Base-by-base conservation (phyloP, 2,329 filamentous ascomycete species). In the Fusarium avenaceum region DNA sequence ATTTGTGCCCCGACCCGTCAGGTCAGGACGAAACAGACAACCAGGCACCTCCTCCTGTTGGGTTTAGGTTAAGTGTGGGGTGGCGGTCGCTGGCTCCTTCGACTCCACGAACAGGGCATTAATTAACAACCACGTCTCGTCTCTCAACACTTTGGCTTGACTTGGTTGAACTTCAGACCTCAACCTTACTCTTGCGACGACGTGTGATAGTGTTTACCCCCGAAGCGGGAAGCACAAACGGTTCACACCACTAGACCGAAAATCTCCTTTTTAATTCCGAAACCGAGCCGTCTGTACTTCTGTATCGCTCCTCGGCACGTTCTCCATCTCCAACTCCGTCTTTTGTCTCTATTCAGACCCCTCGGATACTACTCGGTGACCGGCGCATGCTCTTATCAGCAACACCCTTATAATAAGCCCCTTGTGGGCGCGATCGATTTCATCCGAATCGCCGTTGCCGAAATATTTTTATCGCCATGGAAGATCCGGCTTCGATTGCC, bases 391-490 rank as follows among this genome's bases (percentile, higher is more conserved):
- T 67, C 63, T 47, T 65, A 30, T 40, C 64, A 38, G 47, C 54
- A 44, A 49, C 44, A 38, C 55, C 38, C 20, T 51, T 43, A 50
- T 28, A 65, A 75, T 72, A 75, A 75, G 67, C 73, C 73, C 73
- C 72, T 72, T 30, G 73, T 63, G 73, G 73, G 73, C 68, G 72
- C 68, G 64, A 69, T 70, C 70, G 66, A 67, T 55, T 62, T 65
- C 33, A 42, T 20, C 51, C 56, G 51, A 70, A 63, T 72, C 67
- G 57, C 52, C 63, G 65, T 71, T 59, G 44, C 28, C 50, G 50
- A 59, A 53, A 30, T 61, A 54, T 38, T 42, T 9, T 45, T 49
- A 6, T 52, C 61, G 30, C 42, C 44, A 76, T 76, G 75, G 75
- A 76, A 56, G 72, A 76, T 47, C 57, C 65, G 30, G 57, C 58